Evolutionary conservation across 495 filamentous ascomycete genomes (phyloP).

Genomic region (Neurospora sp.): DNA sequence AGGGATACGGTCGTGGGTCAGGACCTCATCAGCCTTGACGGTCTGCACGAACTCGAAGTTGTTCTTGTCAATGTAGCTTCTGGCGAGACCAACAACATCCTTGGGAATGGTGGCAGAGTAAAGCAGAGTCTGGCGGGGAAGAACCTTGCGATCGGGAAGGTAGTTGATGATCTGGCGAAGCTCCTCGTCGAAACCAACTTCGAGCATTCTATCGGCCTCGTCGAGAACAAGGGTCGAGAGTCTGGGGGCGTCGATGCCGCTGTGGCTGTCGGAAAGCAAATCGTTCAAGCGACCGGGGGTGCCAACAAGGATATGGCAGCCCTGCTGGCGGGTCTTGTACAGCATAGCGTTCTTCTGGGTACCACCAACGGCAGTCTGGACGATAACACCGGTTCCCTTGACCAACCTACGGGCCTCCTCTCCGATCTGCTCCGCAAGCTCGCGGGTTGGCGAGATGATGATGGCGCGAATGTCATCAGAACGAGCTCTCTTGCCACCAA

Average conservation of each 20-base stretch:
- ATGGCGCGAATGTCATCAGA: slow-evolving; percentile 73
- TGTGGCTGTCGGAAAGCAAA: slow-evolving; percentile 59
- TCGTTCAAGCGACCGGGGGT: slow-evolving; percentile 87
- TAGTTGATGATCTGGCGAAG: slow-evolving; percentile 57
- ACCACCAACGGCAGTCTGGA: slow-evolving; percentile 86
- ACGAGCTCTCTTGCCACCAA: slow-evolving; percentile 18
- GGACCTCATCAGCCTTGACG: slow-evolving; percentile 65
- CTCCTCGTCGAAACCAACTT: slow-evolving; percentile 77
- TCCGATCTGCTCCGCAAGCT: slow-evolving; percentile 91
- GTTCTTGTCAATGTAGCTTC: slow-evolving; percentile 34
- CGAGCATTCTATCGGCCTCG: slow-evolving; percentile 87
- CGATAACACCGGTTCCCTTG: slow-evolving; percentile 53
- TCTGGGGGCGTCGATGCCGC: slow-evolving; percentile 59
- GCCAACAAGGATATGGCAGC: slow-evolving; percentile 83
- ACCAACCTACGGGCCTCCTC: slow-evolving; percentile 69
- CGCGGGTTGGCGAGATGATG: slow-evolving; percentile 88
- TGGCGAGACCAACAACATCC: slow-evolving; percentile 72
- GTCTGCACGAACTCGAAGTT: slow-evolving; percentile 79
- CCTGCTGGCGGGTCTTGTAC: slow-evolving; percentile 50
- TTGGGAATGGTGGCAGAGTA: slow-evolving; percentile 87
- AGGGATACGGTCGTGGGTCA: slow-evolving; percentile 74
- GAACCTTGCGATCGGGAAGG: slow-evolving; percentile 49
- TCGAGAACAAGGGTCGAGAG: slow-evolving; percentile 80
- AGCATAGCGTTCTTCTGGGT: slow-evolving; percentile 61
- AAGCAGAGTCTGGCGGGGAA: slow-evolving; percentile 78